Evolutionary conservation across 2,329 filamentous ascomycete species (phyloP).

Genomic region (Aspergillus felis): DNA sequence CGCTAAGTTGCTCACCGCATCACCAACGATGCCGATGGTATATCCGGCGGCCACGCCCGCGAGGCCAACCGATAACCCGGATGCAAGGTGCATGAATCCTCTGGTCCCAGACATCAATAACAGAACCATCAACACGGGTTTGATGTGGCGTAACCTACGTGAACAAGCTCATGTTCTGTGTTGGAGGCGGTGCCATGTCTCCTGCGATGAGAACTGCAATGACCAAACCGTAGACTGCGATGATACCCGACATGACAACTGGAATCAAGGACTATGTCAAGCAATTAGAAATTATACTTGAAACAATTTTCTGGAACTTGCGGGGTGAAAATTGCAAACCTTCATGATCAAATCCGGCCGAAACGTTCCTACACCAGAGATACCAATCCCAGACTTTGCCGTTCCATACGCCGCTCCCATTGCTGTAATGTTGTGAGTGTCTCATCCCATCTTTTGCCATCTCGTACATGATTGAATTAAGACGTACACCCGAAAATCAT

Average conservation of each 20-base stretch:
- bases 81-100: slow-evolving; percentile 90
- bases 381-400: slow-evolving; percentile 65
- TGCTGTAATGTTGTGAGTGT: slow-evolving; percentile 42
- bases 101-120: slow-evolving; percentile 40
- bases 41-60: slow-evolving; percentile 93
- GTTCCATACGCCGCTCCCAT: slow-evolving; percentile 65
- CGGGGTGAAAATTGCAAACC: slow-evolving; percentile 36
- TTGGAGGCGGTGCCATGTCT: slow-evolving; percentile 71
- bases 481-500: slow-evolving; percentile 52
- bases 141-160: slow-evolving; percentile 51
- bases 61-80: slow-evolving; percentile 84
- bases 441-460: slow-evolving; percentile 4
- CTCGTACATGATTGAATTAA: slow-evolving; percentile 5
- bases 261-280: slow-evolving; percentile 46
- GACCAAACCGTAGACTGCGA: slow-evolving; percentile 95
- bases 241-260: slow-evolving; percentile 93
- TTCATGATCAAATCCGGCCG: slow-evolving; percentile 67
- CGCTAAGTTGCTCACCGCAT: slow-evolving; percentile 57
- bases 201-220: slow-evolving; percentile 93
- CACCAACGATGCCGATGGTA: slow-evolving; percentile 92
- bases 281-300: slow-evolving; percentile 14
- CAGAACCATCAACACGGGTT: slow-evolving; percentile 2
- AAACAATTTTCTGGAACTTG: not conserved
- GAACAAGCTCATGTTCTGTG: slow-evolving; percentile 75
- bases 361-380: slow-evolving; percentile 63